Percentiles rank a stretch among this genome's conserved stretches.
Conservation (phyloP, 2,329 filamentous ascomycete species). For the Aspergillus uvarum region DNA sequence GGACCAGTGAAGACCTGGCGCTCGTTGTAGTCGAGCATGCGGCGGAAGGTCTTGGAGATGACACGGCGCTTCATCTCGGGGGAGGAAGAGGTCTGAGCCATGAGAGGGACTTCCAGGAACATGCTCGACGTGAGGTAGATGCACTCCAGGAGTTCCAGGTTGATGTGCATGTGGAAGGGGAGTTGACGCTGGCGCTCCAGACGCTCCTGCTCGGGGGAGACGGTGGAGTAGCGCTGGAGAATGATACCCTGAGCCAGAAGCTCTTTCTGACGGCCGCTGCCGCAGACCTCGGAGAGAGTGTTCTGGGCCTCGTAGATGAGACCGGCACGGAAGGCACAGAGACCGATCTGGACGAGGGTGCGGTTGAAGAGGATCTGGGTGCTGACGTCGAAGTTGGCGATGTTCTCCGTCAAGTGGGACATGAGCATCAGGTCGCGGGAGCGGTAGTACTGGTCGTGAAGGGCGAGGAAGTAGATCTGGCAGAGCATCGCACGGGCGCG, state of each 20-base stretch:
- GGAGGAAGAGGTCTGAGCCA: constrained; percentile 94
- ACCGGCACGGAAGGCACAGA: constrained; percentile 96
- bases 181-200: constrained; percentile 96
- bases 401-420: constrained; percentile 97
- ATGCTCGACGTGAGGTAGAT: constrained; percentile 99
- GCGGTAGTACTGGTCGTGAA: constrained; percentile 97
- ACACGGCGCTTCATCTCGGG: constrained; percentile 96
- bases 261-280: constrained; percentile 96
- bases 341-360: constrained; percentile 93
- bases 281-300: constrained; percentile 96
- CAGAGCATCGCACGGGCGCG: constrained; percentile 95
- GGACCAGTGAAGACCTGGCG: constrained; percentile 98
- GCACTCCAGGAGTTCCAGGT: constrained; percentile 95
- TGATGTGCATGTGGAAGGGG: constrained; percentile 99
- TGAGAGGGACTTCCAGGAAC: constrained; percentile 95
- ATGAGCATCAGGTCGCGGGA: constrained; percentile 99
- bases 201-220: constrained; percentile 95
- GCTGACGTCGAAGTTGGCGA: constrained; percentile 92
- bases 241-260: constrained; percentile 96
- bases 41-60: constrained; percentile 98
- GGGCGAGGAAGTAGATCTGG: constrained; percentile 96
- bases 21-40: constrained; percentile 99
- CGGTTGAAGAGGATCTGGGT: constrained; percentile 99
- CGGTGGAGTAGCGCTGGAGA: constrained; percentile 94
- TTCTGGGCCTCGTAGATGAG: constrained; percentile 97